Evolutionary conservation across 116 monocot genomes (phyloP), one percentile per base, ranked within the genome.

Genomic region (Phalaenopsis hybrid): DNA sequence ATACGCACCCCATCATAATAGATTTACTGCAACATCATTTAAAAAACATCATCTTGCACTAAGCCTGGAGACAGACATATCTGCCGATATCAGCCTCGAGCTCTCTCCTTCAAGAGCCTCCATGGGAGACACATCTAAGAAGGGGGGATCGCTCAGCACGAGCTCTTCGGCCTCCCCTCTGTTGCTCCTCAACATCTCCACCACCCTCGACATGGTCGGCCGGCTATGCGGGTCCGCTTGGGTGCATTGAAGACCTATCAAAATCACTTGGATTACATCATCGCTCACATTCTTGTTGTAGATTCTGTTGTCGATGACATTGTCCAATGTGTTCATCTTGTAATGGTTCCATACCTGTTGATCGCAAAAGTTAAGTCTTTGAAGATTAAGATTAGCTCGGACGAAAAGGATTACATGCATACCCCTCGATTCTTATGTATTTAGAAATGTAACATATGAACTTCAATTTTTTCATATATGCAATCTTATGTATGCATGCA

Each of bases 101-200:
- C 31, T 61, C 75, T 90, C 90, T 46, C 82, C 79, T 28, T 80
- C 59, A 11, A 81, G 59, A 16, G 58, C 70, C 28, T 87, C 83
- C 41, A 78, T 61, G 28, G 67, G 28, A 44, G 61, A 50, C 17
- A 85, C 50, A 43, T 84, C 82, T 44, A 88, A 75, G 81, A 91
- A 88, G 77, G 91, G 87, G 17, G 92, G 92, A 68, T 92, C 89
- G 4, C 75, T 80, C 59, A 89, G 79, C 20, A 89, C 21, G 21
- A 84, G 21, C 74, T 84, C 85, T 67, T 68, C 79, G 16, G 72
- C 87, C 33, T 16, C 50, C 18, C 34, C 31, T 46, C 81, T 57
- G 21, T 57, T 85, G n/a, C 50, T 87, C 75, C 88, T 84, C 74
- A 92, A 80, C 77, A 92, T 48, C 81, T 89, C 89, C 4, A 88